Percentiles rank a stretch among this genome's conserved stretches.
These are phyloP conservation scores for Penicillium pancosmium DNA, from an alignment of 495 filamentous ascomycete species.

Conservation along the genomic window DNA sequence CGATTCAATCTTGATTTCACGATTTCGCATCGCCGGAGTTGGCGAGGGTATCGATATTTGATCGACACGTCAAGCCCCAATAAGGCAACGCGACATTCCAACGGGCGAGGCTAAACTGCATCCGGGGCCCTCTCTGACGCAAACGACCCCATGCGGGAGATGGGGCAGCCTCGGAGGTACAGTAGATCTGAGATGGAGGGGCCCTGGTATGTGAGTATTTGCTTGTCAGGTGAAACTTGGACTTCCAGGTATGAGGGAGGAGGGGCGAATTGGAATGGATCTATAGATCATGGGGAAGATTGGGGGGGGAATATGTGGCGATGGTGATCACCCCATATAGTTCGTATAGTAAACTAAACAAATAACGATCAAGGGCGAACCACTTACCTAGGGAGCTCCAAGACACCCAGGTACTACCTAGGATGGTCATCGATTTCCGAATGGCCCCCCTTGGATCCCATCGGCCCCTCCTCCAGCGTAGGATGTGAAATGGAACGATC, in stretches of 20 bases:
- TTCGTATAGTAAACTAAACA: no score
- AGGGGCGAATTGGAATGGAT: background rate
- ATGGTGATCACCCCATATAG: background rate
- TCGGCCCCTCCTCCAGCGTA: slow-evolving; percentile 10
- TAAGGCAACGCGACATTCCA: slow-evolving; percentile 33
- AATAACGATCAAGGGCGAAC: no score
- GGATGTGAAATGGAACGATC: slow-evolving; percentile 10
- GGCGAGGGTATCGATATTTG: slow-evolving; percentile 1
- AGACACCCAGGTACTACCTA: no score
- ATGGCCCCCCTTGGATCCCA: background rate
- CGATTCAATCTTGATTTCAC: background rate
- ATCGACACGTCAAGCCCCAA: slow-evolving; percentile 34
- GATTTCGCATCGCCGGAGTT: slow-evolving; percentile 2
- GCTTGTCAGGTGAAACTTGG: background rate
- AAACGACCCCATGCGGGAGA: slow-evolving; percentile 25
- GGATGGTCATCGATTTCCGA: no score
- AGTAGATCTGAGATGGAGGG: slow-evolving; percentile 1
- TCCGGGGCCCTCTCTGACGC: slow-evolving; percentile 36
- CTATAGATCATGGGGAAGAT: background rate
- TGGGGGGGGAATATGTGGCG: background rate
- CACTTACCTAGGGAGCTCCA: no score
- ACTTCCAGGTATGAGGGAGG: background rate
- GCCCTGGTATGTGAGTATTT: background rate
- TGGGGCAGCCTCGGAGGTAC: background rate
- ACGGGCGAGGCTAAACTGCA: slow-evolving; percentile 33